A percentile compares a stretch with the other conserved stretches of the same genome.
These are phyloP conservation scores for Suillus subaureus DNA, from an alignment of 768 basidiomycete species.

Conservation along the genomic window DNA sequence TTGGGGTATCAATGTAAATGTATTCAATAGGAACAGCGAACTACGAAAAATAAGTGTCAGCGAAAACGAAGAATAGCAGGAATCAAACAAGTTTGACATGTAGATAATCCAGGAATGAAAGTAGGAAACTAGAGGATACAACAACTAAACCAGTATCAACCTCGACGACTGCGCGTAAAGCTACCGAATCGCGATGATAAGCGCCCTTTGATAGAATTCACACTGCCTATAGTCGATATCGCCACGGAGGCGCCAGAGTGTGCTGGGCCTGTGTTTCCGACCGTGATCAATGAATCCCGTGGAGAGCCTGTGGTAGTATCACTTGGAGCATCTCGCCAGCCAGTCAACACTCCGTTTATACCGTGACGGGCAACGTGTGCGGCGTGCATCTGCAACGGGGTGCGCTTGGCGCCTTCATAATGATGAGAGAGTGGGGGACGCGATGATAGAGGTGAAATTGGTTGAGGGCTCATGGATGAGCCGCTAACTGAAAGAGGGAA, in stretches of 20 bases:
- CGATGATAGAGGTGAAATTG: constrained; percentile 43
- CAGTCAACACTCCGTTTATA: constrained; percentile 79
- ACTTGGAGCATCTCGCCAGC: constrained; percentile 60
- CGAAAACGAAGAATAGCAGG: neutral
- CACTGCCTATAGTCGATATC: constrained; percentile 65
- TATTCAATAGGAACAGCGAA: constrained; percentile 6
- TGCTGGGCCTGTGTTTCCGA: constrained; percentile 48
- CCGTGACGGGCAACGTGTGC: constrained; percentile 84
- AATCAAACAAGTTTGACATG: neutral
- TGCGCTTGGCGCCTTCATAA: constrained; percentile 50
- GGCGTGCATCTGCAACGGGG: constrained; percentile 77
- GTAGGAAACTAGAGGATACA: constrained; percentile 18
- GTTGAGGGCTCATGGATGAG: constrained; percentile 46
- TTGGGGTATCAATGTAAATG: constrained; percentile 20
- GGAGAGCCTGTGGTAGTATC: constrained; percentile 55
- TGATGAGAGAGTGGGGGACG: constrained; percentile 12
- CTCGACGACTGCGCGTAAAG: constrained; percentile 53
- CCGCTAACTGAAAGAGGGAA: constrained; percentile 56
- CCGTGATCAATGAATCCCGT: constrained; percentile 76
- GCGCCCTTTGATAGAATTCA: constrained; percentile 69
- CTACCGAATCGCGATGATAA: constrained; percentile 74
- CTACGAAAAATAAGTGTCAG: neutral
- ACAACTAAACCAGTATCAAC: constrained; percentile 20
- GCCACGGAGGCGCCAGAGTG: constrained; percentile 60
- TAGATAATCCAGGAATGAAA: neutral